Base-by-base conservation (phyloP, 768 basidiomycete genomes). In the Calocybe indica region DNA sequence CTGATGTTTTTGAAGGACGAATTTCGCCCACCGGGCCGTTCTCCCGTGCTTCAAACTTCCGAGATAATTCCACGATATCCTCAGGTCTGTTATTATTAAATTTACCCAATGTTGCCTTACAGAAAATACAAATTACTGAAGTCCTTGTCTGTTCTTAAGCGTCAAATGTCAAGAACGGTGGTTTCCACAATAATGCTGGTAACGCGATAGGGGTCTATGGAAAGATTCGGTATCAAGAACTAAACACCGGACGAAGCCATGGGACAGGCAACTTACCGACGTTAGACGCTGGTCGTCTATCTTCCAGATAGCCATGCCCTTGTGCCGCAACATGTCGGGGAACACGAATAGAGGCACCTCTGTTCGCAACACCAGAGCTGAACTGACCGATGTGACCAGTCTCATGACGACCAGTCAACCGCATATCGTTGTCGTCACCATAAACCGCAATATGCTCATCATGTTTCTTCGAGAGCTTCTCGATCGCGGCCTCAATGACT, bases 211-310 rank as follows among this genome's bases (percentile, higher is more conserved):
- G 96, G 92, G 68, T 98, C 90, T 92, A 54, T 35, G 43, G 32
- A 36, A 52, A 43, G 50, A 52, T 40, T 42, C 28, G 54, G 13
- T 12, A 3, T 34, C 7, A 30, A 36, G 33, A 11, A 41, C 48
- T 45, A 3, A 49, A 22, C 22, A 4, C 2, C 22, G 22, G 22
- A 46, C 48, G 31, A 55, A 11, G 14, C 52, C 10, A 43, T 38
- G 15, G 6, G 5, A 47, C 48, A 37, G 43, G 43, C 35, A n/a
- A 67, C 82, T 38, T 68, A 91, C 89, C 95, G 55, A 96, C 89
- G 78, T 99, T 99, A 65, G 94, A 96, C 48, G 95, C 95, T 28
- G 96, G 96, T 53, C 95, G 91, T 54, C 95, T 81, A 72, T 96
- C 94, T 64, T 97, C 94, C 55, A 97, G 69, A 74, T 98, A 97